These are phyloP conservation scores for Rhizophora apiculata DNA, from an alignment of 345 rosid species.

Conservation along the genomic window DNA sequence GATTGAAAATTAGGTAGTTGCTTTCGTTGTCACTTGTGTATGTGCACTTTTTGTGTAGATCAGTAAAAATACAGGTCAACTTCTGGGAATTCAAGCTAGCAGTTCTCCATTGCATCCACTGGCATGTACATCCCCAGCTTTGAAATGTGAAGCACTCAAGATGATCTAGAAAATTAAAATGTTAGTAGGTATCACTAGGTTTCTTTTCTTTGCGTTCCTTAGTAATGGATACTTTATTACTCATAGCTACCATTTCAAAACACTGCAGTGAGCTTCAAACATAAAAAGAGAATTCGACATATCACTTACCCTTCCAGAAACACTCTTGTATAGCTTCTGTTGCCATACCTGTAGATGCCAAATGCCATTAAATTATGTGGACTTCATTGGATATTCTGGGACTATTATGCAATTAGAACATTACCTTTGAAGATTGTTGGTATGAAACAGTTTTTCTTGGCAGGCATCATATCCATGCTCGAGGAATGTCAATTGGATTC, in stretches of 20 bases:
- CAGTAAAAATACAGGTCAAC: no score
- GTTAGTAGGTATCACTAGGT: no score
- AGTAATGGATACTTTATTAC: not conserved
- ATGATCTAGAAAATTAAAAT: no score
- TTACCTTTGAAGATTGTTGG: slow-evolving; percentile 35
- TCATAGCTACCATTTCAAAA: not conserved
- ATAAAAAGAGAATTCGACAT: not conserved
- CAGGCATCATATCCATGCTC: slow-evolving; percentile 23
- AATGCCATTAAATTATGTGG: not conserved
- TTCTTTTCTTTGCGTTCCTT: not conserved
- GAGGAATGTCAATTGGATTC: slow-evolving; percentile 27
- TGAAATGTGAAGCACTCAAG: not conserved
- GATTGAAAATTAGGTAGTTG: no score
- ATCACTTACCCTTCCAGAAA: slow-evolving; percentile 79
- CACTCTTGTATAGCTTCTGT: slow-evolving; percentile 83
- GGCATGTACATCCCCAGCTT: not conserved
- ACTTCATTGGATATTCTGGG: no score
- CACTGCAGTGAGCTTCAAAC: not conserved
- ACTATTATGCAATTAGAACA: not conserved
- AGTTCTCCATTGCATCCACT: not conserved
- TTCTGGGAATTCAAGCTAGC: not conserved
- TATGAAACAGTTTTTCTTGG: slow-evolving; percentile 22
- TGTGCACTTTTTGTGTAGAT: no score
- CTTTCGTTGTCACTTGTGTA: no score
- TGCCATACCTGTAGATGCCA: slow-evolving; percentile 47